These are phyloP conservation scores for Cokeromyces recurvatus DNA, from an alignment of 371 early-diverging fungal species.

Conservation along the genomic window DNA sequence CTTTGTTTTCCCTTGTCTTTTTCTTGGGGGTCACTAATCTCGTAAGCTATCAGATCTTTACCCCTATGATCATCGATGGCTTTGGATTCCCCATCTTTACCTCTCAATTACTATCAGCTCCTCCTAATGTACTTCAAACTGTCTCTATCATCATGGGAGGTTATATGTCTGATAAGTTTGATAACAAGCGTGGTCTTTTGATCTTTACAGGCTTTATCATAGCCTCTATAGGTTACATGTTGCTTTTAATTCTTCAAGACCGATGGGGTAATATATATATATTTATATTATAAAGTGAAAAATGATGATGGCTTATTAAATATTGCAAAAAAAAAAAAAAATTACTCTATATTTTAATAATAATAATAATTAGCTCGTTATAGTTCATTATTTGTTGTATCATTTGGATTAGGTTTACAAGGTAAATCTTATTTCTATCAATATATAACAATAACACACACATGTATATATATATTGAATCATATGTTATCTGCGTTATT, in stretches of 20 bases:
- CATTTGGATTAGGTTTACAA: conserved; percentile 24
- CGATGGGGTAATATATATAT: conserved; percentile 20
- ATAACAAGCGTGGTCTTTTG: conserved; percentile 19
- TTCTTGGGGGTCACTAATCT: conserved; percentile 14
- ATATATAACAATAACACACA: no score
- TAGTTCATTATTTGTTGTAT: conserved; percentile 13
- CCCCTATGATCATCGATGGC: conserved; percentile 25
- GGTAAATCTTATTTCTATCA: no score
- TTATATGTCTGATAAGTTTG: conserved; percentile 20
- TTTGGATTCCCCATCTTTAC: conserved; percentile 34
- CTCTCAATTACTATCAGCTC: conserved; percentile 37
- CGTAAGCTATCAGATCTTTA: conserved; percentile 20
- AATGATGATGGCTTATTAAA: no score
- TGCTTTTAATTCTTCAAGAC: conserved; percentile 17
- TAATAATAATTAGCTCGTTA: no score
- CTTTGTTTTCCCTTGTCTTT: conserved; percentile 12
- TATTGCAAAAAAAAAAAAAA: not conserved
- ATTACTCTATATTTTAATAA: no score
- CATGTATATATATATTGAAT: no score
- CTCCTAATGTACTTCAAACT: conserved; percentile 23
- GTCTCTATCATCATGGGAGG: conserved; percentile 18
- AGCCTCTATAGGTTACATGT: conserved; percentile 18
- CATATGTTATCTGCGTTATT: no score
- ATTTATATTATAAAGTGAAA: no score
- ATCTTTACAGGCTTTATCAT: conserved; percentile 15